phyloP scores from a whole-genome alignment of 1,139 yeast genomes.

The Torulaspora globosa region DNA sequence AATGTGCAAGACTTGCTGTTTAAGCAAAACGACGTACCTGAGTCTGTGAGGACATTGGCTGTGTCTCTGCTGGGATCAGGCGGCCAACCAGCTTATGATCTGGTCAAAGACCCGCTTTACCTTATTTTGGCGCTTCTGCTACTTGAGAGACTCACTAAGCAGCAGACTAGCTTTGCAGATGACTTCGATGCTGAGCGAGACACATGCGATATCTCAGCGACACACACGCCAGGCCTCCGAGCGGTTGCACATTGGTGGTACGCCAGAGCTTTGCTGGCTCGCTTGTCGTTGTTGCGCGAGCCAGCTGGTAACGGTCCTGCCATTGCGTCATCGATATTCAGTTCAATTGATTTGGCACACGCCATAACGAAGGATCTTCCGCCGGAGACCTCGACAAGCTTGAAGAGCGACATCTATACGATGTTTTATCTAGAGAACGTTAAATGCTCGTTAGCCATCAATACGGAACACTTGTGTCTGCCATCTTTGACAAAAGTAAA shows the following conservation, averaged over 20 bases:
- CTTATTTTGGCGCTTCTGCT: slow-evolving; percentile 48
- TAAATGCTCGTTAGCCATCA: slow-evolving; percentile 56
- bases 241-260: slow-evolving; percentile 71
- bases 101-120: slow-evolving; percentile 52
- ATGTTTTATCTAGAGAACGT: slow-evolving; percentile 64
- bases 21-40: slow-evolving; percentile 12
- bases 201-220: slow-evolving; percentile 26
- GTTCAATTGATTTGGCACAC: slow-evolving; percentile 29
- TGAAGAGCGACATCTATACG: slow-evolving; percentile 42
- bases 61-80: slow-evolving; percentile 46
- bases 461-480: slow-evolving; percentile 53
- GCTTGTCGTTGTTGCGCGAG: slow-evolving; percentile 57
- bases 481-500: slow-evolving; percentile 53
- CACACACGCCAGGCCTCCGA: slow-evolving; percentile 31
- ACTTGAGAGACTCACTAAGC: slow-evolving; percentile 47
- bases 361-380: slow-evolving; percentile 33
- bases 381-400: slow-evolving; percentile 22
- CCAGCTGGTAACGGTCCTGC: slow-evolving; percentile 45
- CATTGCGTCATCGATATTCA: slow-evolving; percentile 35
- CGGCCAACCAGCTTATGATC: slow-evolving; percentile 63
- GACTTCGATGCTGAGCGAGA: slow-evolving; percentile 16
- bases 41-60: slow-evolving; percentile 31
- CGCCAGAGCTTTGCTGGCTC: slow-evolving; percentile 59
- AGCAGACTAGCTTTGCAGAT: slow-evolving; percentile 36
- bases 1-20: slow-evolving; percentile 36